A percentile compares a stretch with the other conserved stretches of the same genome.
Conservation (phyloP, 352 stramenopile species). For the Halophytophthora batemanensis region DNA sequence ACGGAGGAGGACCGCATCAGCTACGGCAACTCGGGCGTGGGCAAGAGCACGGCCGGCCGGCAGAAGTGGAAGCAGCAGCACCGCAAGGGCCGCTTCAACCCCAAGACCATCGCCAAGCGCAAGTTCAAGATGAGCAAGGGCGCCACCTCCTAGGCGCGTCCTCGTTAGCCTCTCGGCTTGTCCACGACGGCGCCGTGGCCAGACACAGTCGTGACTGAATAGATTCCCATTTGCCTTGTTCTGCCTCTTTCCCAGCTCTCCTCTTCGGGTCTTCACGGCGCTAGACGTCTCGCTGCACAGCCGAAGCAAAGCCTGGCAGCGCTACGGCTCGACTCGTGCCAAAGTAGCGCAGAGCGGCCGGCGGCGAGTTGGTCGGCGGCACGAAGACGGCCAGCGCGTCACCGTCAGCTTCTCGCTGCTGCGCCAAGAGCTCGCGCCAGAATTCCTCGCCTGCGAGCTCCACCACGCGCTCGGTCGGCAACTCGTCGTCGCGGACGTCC, state of each 20-base stretch:
- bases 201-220: constrained; percentile 34
- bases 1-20: constrained; percentile 80
- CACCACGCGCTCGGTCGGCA: constrained; percentile 26
- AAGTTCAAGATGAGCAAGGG: constrained; percentile 73
- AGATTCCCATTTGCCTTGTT: constrained; percentile 27
- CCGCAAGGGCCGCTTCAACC: constrained; percentile 92
- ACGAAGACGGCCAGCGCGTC: constrained; percentile 46
- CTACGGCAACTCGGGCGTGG: constrained; percentile 88
- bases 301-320: constrained; percentile 52
- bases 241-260: constrained; percentile 17
- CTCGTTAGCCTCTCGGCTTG: constrained; percentile 1
- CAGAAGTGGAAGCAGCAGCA: constrained; percentile 93
- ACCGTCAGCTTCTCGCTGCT: constrained; percentile 23
- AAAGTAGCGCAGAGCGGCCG: constrained; percentile 66
- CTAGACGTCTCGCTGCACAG: constrained; percentile 28
- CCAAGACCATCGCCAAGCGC: constrained; percentile 88
- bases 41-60: constrained; percentile 91
- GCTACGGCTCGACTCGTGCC: constrained; percentile 32
- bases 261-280: constrained; percentile 5
- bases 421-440: constrained; percentile 45
- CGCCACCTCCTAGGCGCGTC: constrained; percentile 45
- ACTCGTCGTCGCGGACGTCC: constrained; percentile 24
- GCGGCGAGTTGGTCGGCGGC: constrained; percentile 57
- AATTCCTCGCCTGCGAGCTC: constrained; percentile 42
- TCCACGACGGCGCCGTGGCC: background rate